phyloP scores from a whole-genome alignment of 2,329 filamentous ascomycete genomes.

The Paraphaeosphaeria sporulosa region DNA sequence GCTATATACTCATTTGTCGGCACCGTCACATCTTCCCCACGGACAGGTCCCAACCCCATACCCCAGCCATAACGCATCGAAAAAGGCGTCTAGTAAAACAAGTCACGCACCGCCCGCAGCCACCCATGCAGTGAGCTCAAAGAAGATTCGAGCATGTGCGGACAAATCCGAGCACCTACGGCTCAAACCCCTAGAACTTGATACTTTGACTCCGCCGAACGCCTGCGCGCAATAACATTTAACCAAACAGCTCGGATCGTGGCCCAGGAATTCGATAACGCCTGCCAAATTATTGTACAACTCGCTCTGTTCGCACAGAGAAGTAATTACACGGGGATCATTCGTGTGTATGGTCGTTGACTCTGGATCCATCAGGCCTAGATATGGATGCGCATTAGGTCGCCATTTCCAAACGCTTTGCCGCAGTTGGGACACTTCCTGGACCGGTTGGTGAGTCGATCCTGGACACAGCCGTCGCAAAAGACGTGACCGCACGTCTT shows the following conservation, averaged over 20 bases:
- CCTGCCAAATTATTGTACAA: conserved; percentile 5
- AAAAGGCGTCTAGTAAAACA: conserved; percentile 23
- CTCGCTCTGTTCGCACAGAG: conserved; percentile 1
- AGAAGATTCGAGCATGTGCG: background rate
- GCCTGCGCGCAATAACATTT: background rate
- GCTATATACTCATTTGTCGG: background rate
- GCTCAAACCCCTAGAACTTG: too few species aligned
- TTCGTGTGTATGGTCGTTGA: background rate
- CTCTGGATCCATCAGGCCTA: conserved; percentile 17
- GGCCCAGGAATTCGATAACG: background rate
- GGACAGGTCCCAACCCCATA: too few species aligned
- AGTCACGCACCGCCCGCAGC: conserved; percentile 16
- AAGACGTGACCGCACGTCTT: conserved; percentile 96
- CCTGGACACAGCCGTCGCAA: conserved; percentile 88
- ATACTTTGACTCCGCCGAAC: background rate
- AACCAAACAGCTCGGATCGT: background rate
- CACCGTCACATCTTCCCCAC: background rate
- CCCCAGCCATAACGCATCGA: background rate
- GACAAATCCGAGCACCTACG: too few species aligned
- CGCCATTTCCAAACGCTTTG: conserved; percentile 87
- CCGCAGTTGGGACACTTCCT: conserved; percentile 96
- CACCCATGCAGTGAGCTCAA: background rate
- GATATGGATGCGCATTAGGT: conserved; percentile 72
- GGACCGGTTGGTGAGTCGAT: conserved; percentile 86
- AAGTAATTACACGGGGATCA: background rate